Evolutionary conservation across 2,329 filamentous ascomycete species (phyloP).

Genomic region (Setomelanomma holmii): DNA sequence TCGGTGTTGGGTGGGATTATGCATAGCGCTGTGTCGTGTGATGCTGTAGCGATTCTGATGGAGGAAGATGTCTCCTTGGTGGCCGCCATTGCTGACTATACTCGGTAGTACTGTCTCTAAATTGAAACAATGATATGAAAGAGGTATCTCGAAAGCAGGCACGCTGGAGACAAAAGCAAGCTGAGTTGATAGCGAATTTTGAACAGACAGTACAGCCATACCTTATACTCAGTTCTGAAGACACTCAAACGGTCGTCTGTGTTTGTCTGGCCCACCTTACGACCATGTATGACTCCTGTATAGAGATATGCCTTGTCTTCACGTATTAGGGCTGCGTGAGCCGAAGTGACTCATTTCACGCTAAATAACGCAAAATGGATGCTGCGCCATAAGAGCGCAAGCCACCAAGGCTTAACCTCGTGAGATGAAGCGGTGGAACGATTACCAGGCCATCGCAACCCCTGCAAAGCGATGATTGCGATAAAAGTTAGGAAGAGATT

Average conservation of each 20-base stretch:
- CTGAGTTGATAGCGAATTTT: background rate
- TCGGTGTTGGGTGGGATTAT: conserved; percentile 61
- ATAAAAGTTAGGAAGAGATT: background rate
- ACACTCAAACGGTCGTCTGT: too few relatives aligned
- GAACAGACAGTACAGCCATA: too few relatives aligned
- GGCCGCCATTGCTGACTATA: conserved; percentile 33
- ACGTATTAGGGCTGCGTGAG: background rate
- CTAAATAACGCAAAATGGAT: too few relatives aligned
- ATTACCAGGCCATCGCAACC: background rate
- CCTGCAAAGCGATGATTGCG: background rate
- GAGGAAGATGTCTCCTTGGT: conserved; percentile 3
- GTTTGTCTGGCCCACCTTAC: too few relatives aligned
- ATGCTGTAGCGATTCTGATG: conserved; percentile 40
- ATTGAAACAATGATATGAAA: background rate
- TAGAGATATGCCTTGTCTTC: background rate
- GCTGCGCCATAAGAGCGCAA: background rate
- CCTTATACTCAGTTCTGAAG: too few relatives aligned
- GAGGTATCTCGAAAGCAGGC: conserved; percentile 13
- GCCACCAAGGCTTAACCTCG: background rate
- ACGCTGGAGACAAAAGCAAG: background rate
- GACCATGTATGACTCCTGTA: background rate
- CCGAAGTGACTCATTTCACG: background rate
- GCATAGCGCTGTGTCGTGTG: conserved; percentile 67
- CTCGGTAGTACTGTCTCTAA: background rate
- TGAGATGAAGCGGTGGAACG: background rate